Base-by-base conservation (phyloP, 2,329 filamentous ascomycete genomes). In the Nemania sp. region DNA sequence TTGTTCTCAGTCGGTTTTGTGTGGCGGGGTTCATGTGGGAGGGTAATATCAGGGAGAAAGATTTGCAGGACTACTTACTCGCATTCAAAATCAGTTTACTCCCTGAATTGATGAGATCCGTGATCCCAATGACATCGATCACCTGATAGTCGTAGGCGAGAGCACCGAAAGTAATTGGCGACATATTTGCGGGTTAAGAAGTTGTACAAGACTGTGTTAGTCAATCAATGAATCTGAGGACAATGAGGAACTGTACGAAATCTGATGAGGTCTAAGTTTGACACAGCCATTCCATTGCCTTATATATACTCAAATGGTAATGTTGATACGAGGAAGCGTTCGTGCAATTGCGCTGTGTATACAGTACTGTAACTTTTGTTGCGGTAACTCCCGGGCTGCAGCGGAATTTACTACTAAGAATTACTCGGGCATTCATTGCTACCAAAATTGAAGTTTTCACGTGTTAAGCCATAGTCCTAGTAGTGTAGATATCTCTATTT, bases 101-200 rank as follows among this genome's bases (percentile, higher is more conserved):
- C 34, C 42, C 18, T 39, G 59, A 61, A 12, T 61, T 61, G 17
- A 57, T 18, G n/a, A 61, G 54, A 21, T 61, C 59, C 3, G 54
- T 61, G 34, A 54, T 17, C 6, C 59, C 59, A 10, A 61, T 17
- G 21, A 61, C 59, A 49, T 61, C 59, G 13, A 61, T 54, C 4
- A 54, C 54, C 37, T 61, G 59, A 29, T 61, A 61, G 12, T 61
- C 18, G 15, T 61, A 61, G 43, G 49, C 35, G 12, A 57, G 59
- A 5, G 54, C 34, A 15, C 59, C 59, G 11, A 61, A 29, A 13
- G 49, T 50, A 13, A 61, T 29, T 37, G 20, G 59, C 18, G 59
- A 42, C 59, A 61, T 61, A 7, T 54, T 57, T 48, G 2, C 15
- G 12, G 1, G 37, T 53, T 5, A 1, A 34, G 18, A 5, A 32